Base-by-base conservation (phyloP, 345 rosid genomes). In the Pistacia integerrima region DNA sequence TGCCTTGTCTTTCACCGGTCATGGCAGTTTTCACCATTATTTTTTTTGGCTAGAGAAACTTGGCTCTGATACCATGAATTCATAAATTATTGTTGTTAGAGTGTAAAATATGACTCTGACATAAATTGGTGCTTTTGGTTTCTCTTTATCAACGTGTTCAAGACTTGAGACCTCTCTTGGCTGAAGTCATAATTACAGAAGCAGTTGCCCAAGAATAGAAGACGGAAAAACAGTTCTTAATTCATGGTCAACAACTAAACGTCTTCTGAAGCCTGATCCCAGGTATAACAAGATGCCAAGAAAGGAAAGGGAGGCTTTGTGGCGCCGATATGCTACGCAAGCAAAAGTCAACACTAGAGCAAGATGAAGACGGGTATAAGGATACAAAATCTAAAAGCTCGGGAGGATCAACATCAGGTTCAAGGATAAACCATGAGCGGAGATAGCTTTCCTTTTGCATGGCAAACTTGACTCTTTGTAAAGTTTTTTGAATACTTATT, bases 161-260 rank as follows among this genome's bases (percentile, higher is more conserved):
- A 3, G 97, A 91, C 74, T 96, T 89, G 86, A 89, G 83, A 88
- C 81, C 85, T 76, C 89, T 93, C 57, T 77, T 96, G 73, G 77
- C 84, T 6, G 98, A 93, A 89, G 91, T 83, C 58, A 79, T 96
- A 60, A 93, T 91, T 35, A 79, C 82, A 11, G 97, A 90, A 72
- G 88, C 95, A 48, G 88, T 92, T 79, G 69, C 97, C 57, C 86
- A 84, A 73, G 85, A 83, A 85, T 90, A 1, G 96, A 90, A 74
- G 94, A 87, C 48, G 91, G 92, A 70, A 96, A 89, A 81, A 88
- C 95, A 2, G 86, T 85, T 69, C 88, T 96, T 35, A 91, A 90
- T 78, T 96, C 98, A 0, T 96, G 99, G 99, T 92, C 99, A 56
- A 89, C 91, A 0, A 95, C 97, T 46, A 96, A 92, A 83, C 93